Evolutionary conservation across 1,139 yeast species (phyloP).

Genomic region (Saccharomyces pastorianus): DNA sequence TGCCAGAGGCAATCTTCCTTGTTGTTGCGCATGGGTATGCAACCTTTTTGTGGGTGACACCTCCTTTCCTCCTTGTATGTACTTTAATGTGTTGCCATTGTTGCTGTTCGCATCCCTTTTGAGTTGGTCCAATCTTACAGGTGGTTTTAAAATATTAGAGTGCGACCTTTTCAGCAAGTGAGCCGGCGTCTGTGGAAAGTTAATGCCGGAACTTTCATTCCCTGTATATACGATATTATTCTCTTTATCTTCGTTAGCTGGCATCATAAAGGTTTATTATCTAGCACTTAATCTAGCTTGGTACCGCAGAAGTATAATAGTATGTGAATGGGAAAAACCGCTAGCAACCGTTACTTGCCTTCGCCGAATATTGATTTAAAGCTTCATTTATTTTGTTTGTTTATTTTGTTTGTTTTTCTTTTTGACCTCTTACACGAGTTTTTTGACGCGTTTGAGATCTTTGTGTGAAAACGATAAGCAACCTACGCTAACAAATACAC

Average conservation of each 20-base stretch:
- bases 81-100: constrained; percentile 1
- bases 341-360: neutral
- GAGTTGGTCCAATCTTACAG: constrained; percentile 1
- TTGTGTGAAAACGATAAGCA: neutral
- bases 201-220: neutral
- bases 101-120: constrained; percentile 2
- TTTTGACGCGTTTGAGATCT: neutral
- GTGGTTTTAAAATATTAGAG: constrained; percentile 12
- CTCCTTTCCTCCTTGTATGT: constrained; percentile 7
- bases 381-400: neutral
- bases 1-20: constrained; percentile 25
- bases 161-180: constrained; percentile 20
- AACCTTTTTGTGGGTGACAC: constrained; percentile 9
- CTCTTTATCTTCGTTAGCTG: constrained; percentile 15
- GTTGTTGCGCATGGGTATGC: constrained; percentile 4
- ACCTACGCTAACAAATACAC: neutral
- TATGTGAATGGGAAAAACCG: neutral
- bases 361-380: neutral
- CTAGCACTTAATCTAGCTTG: neutral
- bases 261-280: neutral
- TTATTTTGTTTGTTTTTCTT: constrained; percentile 13
- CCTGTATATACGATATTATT: constrained; percentile 12
- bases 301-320: neutral
- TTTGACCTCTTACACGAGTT: constrained; percentile 23
- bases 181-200: constrained; percentile 21